A percentile compares a stretch with the other conserved stretches of the same genome.
Conservation (phyloP, 495 filamentous ascomycete species). For the Lophiostoma macrostomum region DNA sequence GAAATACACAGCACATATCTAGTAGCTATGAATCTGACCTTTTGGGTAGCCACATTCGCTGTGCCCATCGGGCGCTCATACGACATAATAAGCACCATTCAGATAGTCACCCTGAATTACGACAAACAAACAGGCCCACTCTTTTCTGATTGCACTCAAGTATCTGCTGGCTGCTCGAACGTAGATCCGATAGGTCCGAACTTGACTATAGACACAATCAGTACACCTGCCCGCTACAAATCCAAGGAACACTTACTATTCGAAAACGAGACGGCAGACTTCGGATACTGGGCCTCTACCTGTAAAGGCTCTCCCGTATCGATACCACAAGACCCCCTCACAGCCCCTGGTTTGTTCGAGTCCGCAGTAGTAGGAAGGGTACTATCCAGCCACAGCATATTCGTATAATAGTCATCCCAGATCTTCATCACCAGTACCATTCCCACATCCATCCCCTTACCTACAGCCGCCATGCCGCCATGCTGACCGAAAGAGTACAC, state of each 20-base stretch:
- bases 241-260: too few species aligned
- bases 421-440: slow-evolving; percentile 78
- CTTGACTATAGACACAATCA: slow-evolving; percentile 47
- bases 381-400: slow-evolving; percentile 73
- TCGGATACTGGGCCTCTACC: slow-evolving; percentile 53
- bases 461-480: slow-evolving; percentile 61
- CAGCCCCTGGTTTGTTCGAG: slow-evolving; percentile 58
- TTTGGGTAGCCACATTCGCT: too few species aligned
- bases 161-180: slow-evolving; percentile 11
- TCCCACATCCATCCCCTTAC: slow-evolving; percentile 51
- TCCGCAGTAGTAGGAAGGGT: slow-evolving; percentile 35
- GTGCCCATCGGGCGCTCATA: too few species aligned
- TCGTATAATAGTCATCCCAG: slow-evolving; percentile 72
- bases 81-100: too few species aligned
- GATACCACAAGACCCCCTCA: slow-evolving; percentile 64
- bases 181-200: slow-evolving; percentile 53
- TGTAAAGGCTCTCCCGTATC: slow-evolving; percentile 59
- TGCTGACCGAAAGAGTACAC: slow-evolving; percentile 54
- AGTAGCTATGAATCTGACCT: too few species aligned
- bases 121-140: too few species aligned
- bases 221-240: too few species aligned
- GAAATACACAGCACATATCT: too few species aligned
- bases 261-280: slow-evolving; percentile 59
- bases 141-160: neutral
- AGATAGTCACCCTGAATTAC: too few species aligned